Base-by-base conservation (phyloP, 176 grass and related monocot species). In the Carex littledalei region DNA sequence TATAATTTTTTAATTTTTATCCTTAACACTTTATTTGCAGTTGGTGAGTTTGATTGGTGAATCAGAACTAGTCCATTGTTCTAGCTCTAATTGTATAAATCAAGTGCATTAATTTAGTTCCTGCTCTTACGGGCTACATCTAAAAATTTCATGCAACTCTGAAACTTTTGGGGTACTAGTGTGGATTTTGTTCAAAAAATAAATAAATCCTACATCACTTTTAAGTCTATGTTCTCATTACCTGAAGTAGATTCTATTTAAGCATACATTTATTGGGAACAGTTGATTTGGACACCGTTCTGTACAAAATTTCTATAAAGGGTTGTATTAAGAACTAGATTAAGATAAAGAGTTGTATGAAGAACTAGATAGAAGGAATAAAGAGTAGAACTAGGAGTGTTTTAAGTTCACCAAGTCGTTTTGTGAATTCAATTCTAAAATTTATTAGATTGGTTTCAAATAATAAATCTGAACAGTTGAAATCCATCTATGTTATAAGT, bases 1-100 rank as follows among this genome's bases (percentile, higher is more conserved):
- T 57, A 78, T 78, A 56, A 17, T 78, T 76, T 76, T 76, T 78
- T 78, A 18, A 35, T 78, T 78, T 78, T 57, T 78, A 57, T 57
- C 74, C 52, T 57, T 26, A 32, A 78, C 74, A 78, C 6, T 78
- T 57, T 24, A 32, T 15, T 16, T 78, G 52, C 56, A 78, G 52
- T 78, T 78, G 52, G 18, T 56, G 74, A 34, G 74, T 57, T 76
- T 57, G 24, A 32, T 78, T 8, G 8, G 6, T 78, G 8, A 12
- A 72, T 72, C 35, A 72, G 74, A 78, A 57, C 8, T 18, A 14
- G 74, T 17, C 50, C 24, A 32, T 32, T 78, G 74, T 78, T 78
- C 16, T 32, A 3, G 7, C 50, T 31, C 50, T 54, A 78, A 57
- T 72, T 72, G 68, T 72, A 72, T 18, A 72, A 24, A 18, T 72